Conservation (phyloP, 495 filamentous ascomycete species). For the Melanomma pulvis-pyrius region DNA sequence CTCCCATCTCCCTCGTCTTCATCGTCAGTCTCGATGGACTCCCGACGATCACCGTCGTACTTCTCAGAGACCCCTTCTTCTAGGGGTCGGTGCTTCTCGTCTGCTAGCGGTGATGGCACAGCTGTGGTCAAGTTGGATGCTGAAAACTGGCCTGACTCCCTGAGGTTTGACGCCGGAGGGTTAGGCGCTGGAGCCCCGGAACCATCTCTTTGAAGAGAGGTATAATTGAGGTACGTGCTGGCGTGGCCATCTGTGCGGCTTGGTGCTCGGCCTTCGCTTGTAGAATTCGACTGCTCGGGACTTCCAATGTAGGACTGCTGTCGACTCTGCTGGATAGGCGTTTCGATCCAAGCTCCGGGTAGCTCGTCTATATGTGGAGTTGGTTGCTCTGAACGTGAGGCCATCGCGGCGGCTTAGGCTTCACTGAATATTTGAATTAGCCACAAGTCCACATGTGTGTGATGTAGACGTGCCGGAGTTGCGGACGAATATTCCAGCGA, state of each 20-base stretch:
- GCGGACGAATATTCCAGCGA: not conserved
- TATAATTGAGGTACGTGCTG: slow-evolving; percentile 18
- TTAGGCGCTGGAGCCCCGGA: not conserved
- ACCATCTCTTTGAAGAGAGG: too few species aligned
- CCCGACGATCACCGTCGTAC: too few species aligned
- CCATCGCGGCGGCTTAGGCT: slow-evolving; percentile 9
- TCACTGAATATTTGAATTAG: not conserved
- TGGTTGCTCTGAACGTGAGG: slow-evolving; percentile 17
- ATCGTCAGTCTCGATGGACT: not conserved
- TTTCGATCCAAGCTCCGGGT: slow-evolving; percentile 35
- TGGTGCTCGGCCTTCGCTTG: not conserved
- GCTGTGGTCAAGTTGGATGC: slow-evolving; percentile 19
- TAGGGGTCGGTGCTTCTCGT: not conserved
- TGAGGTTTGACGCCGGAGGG: not conserved
- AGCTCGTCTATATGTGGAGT: slow-evolving; percentile 29
- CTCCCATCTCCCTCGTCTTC: slow-evolving; percentile 11
- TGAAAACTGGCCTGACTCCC: not conserved
- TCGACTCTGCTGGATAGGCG: slow-evolving; percentile 16
- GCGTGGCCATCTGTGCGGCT: not conserved
- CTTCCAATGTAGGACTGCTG: slow-evolving; percentile 20
- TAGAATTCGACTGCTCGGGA: not conserved
- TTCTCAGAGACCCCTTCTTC: not conserved
- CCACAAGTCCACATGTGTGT: too few species aligned
- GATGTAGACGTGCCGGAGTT: not conserved
- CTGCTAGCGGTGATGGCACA: slow-evolving; percentile 13